phyloP scores from a whole-genome alignment of 1,284 basidiomycete species.

The Ceratobasidium sp. region DNA sequence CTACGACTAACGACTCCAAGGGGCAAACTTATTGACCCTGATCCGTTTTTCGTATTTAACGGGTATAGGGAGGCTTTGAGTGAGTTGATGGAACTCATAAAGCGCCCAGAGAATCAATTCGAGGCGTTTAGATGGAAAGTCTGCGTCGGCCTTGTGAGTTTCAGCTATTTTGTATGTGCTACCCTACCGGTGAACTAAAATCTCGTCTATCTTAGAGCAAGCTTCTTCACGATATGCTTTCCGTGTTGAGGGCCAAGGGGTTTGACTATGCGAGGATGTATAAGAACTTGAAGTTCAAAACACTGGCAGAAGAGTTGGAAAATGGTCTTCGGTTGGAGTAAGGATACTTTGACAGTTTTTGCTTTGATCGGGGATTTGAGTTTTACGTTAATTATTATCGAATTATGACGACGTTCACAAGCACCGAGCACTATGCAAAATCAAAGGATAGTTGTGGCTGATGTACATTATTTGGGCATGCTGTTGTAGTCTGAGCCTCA shows the following conservation, averaged over 20 bases:
- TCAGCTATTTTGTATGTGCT: no score
- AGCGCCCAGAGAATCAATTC: not conserved
- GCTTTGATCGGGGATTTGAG: no score
- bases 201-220: not conserved
- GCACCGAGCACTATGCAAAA: no score
- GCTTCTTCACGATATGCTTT: not conserved
- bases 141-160: slow-evolving; percentile 1
- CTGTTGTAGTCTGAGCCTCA: not conserved
- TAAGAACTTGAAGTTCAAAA: not conserved
- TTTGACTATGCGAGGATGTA: not conserved
- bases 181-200: not conserved
- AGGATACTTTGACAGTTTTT: no score
- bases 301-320: not conserved
- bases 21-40: not conserved
- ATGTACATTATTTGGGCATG: no score
- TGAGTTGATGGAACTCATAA: not conserved
- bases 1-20: not conserved
- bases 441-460: no score
- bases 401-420: no score
- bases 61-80: not conserved
- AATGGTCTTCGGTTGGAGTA: not conserved
- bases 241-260: not conserved
- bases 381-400: no score
- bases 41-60: slow-evolving; percentile 1
- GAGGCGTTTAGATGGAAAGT: not conserved